A percentile compares a stretch with the other conserved stretches of the same genome.
These are phyloP conservation scores for Boletus rex-veris DNA, from an alignment of 768 basidiomycete species.

Conservation along the genomic window DNA sequence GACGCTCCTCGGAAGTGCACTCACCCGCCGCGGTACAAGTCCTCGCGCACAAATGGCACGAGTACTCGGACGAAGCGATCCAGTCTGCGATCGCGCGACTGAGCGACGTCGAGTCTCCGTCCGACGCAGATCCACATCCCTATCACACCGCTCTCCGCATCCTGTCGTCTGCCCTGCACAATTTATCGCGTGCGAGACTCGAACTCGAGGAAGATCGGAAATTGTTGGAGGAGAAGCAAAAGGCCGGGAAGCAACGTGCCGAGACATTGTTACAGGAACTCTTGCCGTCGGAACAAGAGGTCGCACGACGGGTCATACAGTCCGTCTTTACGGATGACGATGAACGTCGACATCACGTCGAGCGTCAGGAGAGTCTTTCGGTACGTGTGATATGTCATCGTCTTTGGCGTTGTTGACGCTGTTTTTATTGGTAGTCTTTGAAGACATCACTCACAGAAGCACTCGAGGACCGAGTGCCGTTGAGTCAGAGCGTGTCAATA, in stretches of 20 bases:
- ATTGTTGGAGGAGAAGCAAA: conserved; percentile 57
- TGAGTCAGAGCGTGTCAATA: conserved; percentile 24
- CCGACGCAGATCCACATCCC: conserved; percentile 47
- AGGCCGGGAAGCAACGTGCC: conserved; percentile 47
- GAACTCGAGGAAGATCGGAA: conserved; percentile 63
- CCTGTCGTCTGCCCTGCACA: conserved; percentile 64
- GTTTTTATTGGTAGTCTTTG: conserved; percentile 34
- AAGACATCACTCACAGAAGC: conserved; percentile 46
- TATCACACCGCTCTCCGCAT: conserved; percentile 68
- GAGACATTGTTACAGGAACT: conserved; percentile 57
- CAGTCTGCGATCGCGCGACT: conserved; percentile 57
- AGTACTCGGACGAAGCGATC: conserved; percentile 72
- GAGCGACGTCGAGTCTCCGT: conserved; percentile 42
- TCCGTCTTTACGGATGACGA: conserved; percentile 55
- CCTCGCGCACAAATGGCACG: conserved; percentile 71
- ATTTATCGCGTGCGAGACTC: conserved; percentile 49
- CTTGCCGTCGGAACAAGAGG: conserved; percentile 56
- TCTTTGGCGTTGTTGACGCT: neutral
- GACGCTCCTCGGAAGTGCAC: conserved; percentile 10
- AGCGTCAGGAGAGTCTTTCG: conserved; percentile 54
- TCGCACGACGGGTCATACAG: conserved; percentile 64
- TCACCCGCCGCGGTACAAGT: conserved; percentile 42
- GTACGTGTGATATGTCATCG: conserved; percentile 35
- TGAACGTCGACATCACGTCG: conserved; percentile 44
- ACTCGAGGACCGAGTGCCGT: conserved; percentile 46